Conservation (phyloP, 768 basidiomycete genomes). For the Suillus subaureus region DNA sequence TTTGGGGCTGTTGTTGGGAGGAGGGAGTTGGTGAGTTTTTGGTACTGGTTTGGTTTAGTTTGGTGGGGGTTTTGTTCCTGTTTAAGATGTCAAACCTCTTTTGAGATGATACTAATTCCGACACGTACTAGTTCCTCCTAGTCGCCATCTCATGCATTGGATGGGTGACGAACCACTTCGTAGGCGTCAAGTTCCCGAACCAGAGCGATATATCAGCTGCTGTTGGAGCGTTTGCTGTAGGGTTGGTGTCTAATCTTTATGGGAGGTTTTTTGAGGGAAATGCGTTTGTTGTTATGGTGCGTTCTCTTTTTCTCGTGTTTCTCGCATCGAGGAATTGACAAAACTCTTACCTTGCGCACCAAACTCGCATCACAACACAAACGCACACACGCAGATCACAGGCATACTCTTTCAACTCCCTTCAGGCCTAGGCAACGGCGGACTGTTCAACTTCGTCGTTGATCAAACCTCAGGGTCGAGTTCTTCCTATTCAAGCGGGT, state of each 20-base stretch:
- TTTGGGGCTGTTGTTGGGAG: constrained; percentile 60
- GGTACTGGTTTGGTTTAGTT: not conserved
- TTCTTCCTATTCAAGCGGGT: constrained; percentile 65
- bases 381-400: constrained; percentile 46
- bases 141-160: constrained; percentile 67
- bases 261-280: constrained; percentile 73
- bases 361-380: not conserved
- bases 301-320: constrained; percentile 17
- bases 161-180: constrained; percentile 78
- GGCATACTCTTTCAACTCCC: constrained; percentile 87
- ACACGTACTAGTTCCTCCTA: constrained; percentile 36
- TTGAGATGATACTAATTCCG: not conserved
- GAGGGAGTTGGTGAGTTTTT: constrained; percentile 53
- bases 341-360: not conserved
- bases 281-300: constrained; percentile 81
- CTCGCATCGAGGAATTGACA: not conserved
- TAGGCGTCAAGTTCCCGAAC: constrained; percentile 56
- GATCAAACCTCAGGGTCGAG: constrained; percentile 54
- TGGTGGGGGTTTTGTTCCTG: not conserved
- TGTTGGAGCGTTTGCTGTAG: constrained; percentile 82
- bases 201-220: constrained; percentile 81
- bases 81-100: not conserved
- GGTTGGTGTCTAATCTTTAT: constrained; percentile 77
- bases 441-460: constrained; percentile 71
- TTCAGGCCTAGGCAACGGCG: constrained; percentile 78